These are phyloP conservation scores for Gossypium raimondii DNA, from an alignment of 345 rosid genomes.

Conservation along the genomic window DNA sequence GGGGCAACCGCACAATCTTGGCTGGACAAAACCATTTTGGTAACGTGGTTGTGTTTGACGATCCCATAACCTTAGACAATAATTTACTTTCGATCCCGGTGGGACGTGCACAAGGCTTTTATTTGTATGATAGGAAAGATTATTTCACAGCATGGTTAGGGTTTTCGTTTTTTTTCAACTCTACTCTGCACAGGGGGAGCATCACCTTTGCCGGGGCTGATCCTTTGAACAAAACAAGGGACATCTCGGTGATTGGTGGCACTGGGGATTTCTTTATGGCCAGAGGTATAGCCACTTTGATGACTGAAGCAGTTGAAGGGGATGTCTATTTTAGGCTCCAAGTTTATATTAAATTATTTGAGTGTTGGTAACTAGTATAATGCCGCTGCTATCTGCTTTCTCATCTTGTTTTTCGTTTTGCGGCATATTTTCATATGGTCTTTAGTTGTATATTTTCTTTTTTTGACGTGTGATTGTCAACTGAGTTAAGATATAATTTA, in stretches of 20 bases:
- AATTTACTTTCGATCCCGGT: conserved; percentile 35
- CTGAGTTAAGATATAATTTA: too few relatives aligned
- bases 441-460: too few relatives aligned
- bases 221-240: conserved; percentile 41
- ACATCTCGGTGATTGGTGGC: conserved; percentile 45
- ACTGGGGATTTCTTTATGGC: conserved; percentile 52
- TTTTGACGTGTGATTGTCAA: too few relatives aligned
- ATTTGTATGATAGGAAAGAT: conserved; percentile 36
- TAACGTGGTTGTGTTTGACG: conserved; percentile 41
- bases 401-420: too few relatives aligned
- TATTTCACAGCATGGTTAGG: conserved; percentile 50
- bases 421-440: too few relatives aligned
- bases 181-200: conserved; percentile 31
- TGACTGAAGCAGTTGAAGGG: conserved; percentile 43
- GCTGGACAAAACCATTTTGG: conserved; percentile 41
- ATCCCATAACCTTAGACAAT: conserved; percentile 50
- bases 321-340: conserved; percentile 39
- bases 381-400: background rate
- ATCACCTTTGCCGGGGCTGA: conserved; percentile 44
- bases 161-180: conserved; percentile 38
- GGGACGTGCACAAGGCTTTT: conserved; percentile 49
- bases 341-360: conserved; percentile 41
- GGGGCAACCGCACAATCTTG: conserved; percentile 30
- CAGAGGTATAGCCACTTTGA: conserved; percentile 44
- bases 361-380: conserved; percentile 26